A percentile compares a stretch with the other conserved stretches of the same genome.
phyloP scores from a whole-genome alignment of 306 rosid genomes.

The Acacia melanoxylon region DNA sequence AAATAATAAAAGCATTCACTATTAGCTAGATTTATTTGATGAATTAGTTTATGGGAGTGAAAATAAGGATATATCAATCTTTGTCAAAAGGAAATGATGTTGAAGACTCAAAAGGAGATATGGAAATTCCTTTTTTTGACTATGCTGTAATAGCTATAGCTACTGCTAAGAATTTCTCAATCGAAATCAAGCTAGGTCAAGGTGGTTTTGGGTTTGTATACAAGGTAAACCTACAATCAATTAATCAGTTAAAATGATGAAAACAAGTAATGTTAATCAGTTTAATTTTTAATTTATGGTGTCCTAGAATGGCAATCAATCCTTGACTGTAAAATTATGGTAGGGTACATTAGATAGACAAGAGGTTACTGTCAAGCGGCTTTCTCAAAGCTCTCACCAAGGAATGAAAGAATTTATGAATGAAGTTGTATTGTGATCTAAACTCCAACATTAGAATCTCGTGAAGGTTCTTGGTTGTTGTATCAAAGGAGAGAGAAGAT shows the following conservation, averaged over 20 bases:
- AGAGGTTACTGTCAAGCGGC: constrained; percentile 22
- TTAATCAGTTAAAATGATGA: too few relatives aligned
- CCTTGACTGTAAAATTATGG: neutral
- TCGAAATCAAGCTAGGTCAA: neutral
- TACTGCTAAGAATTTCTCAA: neutral
- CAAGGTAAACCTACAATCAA: constrained; percentile 27
- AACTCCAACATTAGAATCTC: constrained; percentile 34
- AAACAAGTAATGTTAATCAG: too few relatives aligned
- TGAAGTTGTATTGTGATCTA: constrained; percentile 28
- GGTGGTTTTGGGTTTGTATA: constrained; percentile 70
- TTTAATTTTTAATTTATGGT: too few relatives aligned
- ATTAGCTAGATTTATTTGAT: neutral
- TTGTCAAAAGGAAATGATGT: too few relatives aligned
- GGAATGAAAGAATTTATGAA: constrained; percentile 22
- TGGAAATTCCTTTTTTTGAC: too few relatives aligned
- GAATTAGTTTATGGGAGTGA: too few relatives aligned
- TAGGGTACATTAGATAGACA: neutral
- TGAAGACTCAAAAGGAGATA: too few relatives aligned
- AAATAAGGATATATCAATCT: too few relatives aligned
- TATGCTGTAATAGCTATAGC: neutral
- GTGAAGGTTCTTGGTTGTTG: constrained; percentile 32
- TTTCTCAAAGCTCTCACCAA: neutral
- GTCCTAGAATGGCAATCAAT: too few relatives aligned
- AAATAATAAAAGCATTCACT: neutral
- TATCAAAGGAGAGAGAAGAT: constrained; percentile 15